phyloP scores from a whole-genome alignment of 306 rosid genomes.

The Trichosanthes cucumerina region DNA sequence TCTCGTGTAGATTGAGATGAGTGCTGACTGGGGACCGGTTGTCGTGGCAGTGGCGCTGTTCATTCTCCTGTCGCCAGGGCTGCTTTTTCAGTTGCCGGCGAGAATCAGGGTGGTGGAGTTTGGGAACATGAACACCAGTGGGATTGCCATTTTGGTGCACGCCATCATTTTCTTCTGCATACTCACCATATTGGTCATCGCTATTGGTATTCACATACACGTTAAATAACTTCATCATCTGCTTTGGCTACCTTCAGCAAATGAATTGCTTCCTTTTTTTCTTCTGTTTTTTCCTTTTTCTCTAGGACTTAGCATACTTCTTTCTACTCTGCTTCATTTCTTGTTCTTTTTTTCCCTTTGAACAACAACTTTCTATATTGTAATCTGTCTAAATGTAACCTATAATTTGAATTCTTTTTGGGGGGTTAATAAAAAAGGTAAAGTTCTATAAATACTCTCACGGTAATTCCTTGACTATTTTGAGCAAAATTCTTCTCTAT shows the following conservation, averaged over 20 bases:
- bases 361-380: not conserved
- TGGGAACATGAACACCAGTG: constrained; percentile 92
- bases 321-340: not conserved
- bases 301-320: constrained; percentile 1
- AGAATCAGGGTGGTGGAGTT: constrained; percentile 72
- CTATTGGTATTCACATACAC: constrained; percentile 85
- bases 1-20: constrained; percentile 25
- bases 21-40: constrained; percentile 91
- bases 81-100: constrained; percentile 78
- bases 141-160: constrained; percentile 84
- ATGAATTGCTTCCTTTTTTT: not conserved
- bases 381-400: constrained; percentile 8
- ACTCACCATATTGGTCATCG: constrained; percentile 66
- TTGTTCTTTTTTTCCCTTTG: not conserved
- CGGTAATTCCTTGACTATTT: not conserved
- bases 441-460: not conserved
- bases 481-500: not conserved
- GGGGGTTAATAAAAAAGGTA: constrained; percentile 3
- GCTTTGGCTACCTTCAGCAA: not conserved
- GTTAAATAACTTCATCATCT: constrained; percentile 19
- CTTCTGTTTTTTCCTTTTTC: not conserved
- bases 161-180: constrained; percentile 76
- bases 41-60: constrained; percentile 67
- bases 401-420: constrained; percentile 6
- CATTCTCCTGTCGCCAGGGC: constrained; percentile 81